phyloP scores from a whole-genome alignment of 768 basidiomycete genomes.

The Leucocoprinus leucothites region DNA sequence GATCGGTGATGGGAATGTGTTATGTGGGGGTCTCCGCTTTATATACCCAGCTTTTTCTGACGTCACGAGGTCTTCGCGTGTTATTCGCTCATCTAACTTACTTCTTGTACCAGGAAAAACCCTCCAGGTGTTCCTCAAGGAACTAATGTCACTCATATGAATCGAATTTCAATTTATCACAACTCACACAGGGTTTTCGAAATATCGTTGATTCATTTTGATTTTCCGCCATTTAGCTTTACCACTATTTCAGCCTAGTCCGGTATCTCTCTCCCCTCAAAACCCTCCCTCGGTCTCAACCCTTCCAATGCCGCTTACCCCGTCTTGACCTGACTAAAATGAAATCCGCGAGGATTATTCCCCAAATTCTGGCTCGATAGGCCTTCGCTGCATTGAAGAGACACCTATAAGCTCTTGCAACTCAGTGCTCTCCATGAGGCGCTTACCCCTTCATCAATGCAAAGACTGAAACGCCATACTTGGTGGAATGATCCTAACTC shows the following conservation, averaged over 20 bases:
- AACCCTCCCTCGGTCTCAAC: background rate
- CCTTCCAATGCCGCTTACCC: too few relatives aligned
- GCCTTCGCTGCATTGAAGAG: background rate
- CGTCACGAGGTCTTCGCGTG: slow-evolving; percentile 10
- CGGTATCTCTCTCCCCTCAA: background rate
- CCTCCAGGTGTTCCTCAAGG: background rate
- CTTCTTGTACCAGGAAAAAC: background rate
- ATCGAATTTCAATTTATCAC: too few relatives aligned
- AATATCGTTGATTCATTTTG: background rate
- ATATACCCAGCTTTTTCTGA: slow-evolving; percentile 7
- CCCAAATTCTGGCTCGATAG: too few relatives aligned
- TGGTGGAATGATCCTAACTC: too few relatives aligned
- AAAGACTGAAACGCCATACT: background rate
- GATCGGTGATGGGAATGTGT: slow-evolving; percentile 11
- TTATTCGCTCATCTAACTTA: background rate
- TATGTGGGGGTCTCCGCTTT: background rate
- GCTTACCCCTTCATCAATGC: background rate
- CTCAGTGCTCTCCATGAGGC: background rate
- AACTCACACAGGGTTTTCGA: background rate
- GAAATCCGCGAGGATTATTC: background rate
- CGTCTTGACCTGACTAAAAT: background rate
- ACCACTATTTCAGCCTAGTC: background rate
- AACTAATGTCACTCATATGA: too few relatives aligned
- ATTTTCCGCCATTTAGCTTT: background rate
- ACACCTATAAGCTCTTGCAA: background rate